Evolutionary conservation across 2,329 filamentous ascomycete genomes (phyloP), one percentile per base, ranked within the genome.

Genomic region (Pseudogymnoascus sp.): DNA sequence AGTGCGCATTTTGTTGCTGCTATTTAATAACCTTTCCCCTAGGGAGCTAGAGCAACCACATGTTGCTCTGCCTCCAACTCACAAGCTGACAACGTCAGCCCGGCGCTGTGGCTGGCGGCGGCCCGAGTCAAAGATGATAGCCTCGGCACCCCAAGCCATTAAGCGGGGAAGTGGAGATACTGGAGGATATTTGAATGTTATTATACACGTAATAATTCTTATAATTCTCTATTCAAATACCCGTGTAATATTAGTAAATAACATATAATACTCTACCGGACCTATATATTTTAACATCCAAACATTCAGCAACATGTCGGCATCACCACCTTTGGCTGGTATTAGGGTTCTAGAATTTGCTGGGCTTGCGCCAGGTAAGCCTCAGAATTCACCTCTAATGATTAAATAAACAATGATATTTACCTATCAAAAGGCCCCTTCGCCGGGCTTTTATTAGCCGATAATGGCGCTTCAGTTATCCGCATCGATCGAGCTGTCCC

Each of bases 391-490:
- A 2, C 50, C 61, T 26, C 14, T 40, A 19, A 60, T 61, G 24
- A 21, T 60, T 35, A 26, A 53, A 63, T 63, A 16, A 37, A 53
- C 35, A 38, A 60, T 11, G 19, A 63, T 42, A 40, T 33, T 37
- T 61, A 56, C 50, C n/a, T 8, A 21, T 14, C 16, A 56, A 7
- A 67, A 93, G 92, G 89, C 26, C 93, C 93, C 47, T 97, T 95
- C 74, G 89, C 91, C 60, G 92, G 92, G 70, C 84, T 97, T 72
- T 84, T 96, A 61, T 87, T 97, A 66, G 88, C 93, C 69, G 93
- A 97, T 76, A 91, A 91, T 68, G 93, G 93, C 71, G 93, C 93
- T 62, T 86, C 86, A 5, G 90, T 97, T 70, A 82, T 97, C 14
- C 91, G 93, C 70, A 81, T 97, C 75, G 93, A 97, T 79, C 88